Evolutionary conservation across 768 basidiomycete genomes (phyloP), one percentile per base, ranked within the genome.

Genomic region (Lactarius evosmus): DNA sequence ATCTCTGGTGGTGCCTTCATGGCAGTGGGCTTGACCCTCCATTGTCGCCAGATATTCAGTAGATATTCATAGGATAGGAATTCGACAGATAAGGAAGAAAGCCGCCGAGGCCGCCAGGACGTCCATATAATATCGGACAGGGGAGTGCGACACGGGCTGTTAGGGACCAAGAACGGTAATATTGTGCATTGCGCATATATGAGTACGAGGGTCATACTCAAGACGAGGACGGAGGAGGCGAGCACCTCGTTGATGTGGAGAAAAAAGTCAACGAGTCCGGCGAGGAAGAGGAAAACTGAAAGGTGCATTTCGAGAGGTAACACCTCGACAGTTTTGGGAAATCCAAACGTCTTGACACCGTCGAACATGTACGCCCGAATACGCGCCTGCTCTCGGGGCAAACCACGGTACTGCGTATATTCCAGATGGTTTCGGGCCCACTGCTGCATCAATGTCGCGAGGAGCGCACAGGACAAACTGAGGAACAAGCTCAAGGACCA

Each of bases 401-500:
- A n/a, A 17, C 16, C 22, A 32, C 22, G 56, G 30, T 36, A 16
- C 22, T 40, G 56, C 9, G 56, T 11, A 17, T 54, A 29, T 32
- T 60, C 22, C 8, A 60, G 36, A 33, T 60, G 53, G 12, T 5
- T 16, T 25, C 58, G 58, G 16, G 40, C 36, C 58, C 46, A 60
- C 27, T 41, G 36, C 58, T 60, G 58, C 1, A 60, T 25, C n/a
- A 52, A 9, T 12, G 44, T 49, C 5, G 58, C 46, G 22, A 30
- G 27, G n/a, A 60, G 58, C 11, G 58, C 58, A 11, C 36, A 36
- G 29, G 19, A 29, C 6, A 51, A 8, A 8, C 56, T 57, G 34
- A 57, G 33, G 33, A 25, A 7, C 36, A 61, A 25, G 27, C 60
- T 61, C 17, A 55, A 22, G 34, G 56, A 61, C 60, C 60, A 61